These are phyloP conservation scores for Rhynchosporium graminicola DNA, from an alignment of 2,329 filamentous ascomycete species.

Conservation along the genomic window DNA sequence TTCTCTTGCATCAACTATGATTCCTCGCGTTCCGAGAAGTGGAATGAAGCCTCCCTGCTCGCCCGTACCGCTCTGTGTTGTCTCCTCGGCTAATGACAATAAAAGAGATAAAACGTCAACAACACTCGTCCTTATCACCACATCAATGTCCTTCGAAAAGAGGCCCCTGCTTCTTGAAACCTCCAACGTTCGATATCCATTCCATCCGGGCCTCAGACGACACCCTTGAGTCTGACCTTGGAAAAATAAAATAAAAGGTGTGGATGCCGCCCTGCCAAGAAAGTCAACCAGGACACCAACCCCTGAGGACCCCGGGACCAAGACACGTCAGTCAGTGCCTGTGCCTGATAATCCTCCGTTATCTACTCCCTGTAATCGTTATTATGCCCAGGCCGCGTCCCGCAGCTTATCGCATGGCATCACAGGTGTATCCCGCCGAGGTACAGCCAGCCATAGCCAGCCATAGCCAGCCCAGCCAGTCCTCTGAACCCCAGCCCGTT, in stretches of 20 bases:
- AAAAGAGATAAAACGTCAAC: background rate
- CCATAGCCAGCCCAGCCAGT: background rate
- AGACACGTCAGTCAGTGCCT: slow-evolving; percentile 7
- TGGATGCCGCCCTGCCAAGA: slow-evolving; percentile 9
- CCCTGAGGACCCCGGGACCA: background rate
- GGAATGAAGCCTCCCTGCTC: too few species aligned
- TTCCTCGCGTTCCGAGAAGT: too few species aligned
- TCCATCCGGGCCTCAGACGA: slow-evolving; percentile 10
- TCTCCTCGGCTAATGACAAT: too few species aligned
- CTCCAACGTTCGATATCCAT: background rate
- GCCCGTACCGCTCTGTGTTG: too few species aligned
- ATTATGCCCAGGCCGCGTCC: background rate
- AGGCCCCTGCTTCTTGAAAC: slow-evolving; percentile 3
- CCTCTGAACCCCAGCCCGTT: background rate
- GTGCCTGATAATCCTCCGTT: slow-evolving; percentile 1
- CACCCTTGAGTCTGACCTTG: too few species aligned
- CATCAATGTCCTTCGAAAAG: too few species aligned
- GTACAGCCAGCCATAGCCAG: background rate
- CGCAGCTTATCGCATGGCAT: background rate
- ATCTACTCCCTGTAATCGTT: background rate
- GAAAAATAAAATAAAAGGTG: background rate
- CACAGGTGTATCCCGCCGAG: background rate
- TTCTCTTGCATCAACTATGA: background rate
- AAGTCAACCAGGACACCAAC: background rate
- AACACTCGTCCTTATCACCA: too few species aligned